phyloP scores from a whole-genome alignment of 257 asterid species.

The Cruciata laevipes region DNA sequence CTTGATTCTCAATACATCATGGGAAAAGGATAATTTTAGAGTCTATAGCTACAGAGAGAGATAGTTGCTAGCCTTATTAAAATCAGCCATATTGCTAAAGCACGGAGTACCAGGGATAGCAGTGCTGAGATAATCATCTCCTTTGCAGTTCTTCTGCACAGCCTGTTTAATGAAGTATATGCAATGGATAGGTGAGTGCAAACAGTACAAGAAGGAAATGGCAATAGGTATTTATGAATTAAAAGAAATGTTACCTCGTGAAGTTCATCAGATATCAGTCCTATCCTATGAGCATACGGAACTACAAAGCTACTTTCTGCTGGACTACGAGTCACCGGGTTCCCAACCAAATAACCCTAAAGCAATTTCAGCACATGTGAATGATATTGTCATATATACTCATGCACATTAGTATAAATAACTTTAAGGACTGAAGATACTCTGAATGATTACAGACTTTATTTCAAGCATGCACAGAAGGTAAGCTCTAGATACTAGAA shows the following conservation, averaged over 20 bases:
- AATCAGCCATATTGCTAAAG: constrained; percentile 11
- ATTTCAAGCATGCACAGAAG: not conserved
- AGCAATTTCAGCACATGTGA: constrained; percentile 10
- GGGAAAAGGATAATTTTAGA: not conserved
- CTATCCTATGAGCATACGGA: constrained; percentile 9
- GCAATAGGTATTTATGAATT: not conserved
- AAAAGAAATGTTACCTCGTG: constrained; percentile 7
- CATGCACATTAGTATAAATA: not conserved
- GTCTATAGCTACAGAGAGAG: not conserved
- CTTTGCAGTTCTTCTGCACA: constrained; percentile 18
- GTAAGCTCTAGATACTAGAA: not conserved
- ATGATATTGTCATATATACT: not conserved
- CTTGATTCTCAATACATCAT: not conserved
- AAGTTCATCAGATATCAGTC: constrained; percentile 8
- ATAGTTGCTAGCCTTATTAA: constrained; percentile 15
- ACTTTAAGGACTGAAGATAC: not conserved
- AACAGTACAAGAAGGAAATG: not conserved
- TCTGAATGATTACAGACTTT: not conserved
- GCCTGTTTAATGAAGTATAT: constrained; percentile 13
- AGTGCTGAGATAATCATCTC: constrained; percentile 7
- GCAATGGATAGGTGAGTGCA: not conserved
- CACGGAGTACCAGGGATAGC: constrained; percentile 14
- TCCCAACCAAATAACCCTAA: constrained; percentile 30
- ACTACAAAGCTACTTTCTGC: constrained; percentile 8
- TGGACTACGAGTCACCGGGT: constrained; percentile 10